These are phyloP conservation scores for Polygonum maritimum DNA, from an alignment of 148 eudicot species.

Conservation along the genomic window DNA sequence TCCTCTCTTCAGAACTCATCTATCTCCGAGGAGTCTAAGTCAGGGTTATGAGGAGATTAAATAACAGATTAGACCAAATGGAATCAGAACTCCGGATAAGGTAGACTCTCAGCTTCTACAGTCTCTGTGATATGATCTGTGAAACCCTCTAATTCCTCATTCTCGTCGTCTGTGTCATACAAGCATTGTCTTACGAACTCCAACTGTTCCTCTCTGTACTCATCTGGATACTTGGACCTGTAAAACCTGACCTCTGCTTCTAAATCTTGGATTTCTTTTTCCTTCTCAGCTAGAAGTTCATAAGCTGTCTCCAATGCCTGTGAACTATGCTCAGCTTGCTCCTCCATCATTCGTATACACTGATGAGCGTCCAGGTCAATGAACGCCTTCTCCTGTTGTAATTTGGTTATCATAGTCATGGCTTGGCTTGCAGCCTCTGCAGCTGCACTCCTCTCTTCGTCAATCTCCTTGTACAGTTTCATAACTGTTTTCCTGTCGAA, in stretches of 20 bases:
- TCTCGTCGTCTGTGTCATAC: neutral
- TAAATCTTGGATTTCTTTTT: constrained; percentile 68
- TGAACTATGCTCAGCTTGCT: constrained; percentile 72
- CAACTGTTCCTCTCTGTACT: constrained; percentile 14
- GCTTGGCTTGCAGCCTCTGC: constrained; percentile 63
- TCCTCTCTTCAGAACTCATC: too few species aligned
- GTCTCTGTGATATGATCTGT: neutral
- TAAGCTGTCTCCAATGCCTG: constrained; percentile 62
- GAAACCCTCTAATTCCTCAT: neutral
- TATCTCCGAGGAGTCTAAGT: too few species aligned
- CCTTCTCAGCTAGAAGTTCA: constrained; percentile 55
- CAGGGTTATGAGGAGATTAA: too few species aligned
- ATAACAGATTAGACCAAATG: neutral
- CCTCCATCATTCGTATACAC: constrained; percentile 78
- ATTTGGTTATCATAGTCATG: constrained; percentile 82
- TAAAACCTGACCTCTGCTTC: constrained; percentile 46
- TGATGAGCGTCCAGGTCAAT: constrained; percentile 81
- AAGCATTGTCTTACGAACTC: neutral
- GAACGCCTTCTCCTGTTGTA: constrained; percentile 77
- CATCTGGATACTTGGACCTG: constrained; percentile 33
- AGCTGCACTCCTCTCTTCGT: constrained; percentile 70
- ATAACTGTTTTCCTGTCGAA: constrained; percentile 26
- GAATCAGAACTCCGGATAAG: neutral
- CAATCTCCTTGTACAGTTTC: constrained; percentile 50
- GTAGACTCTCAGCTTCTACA: neutral